Base-by-base conservation (phyloP, 108 stramenopile species). In the Cyclotella cryptica region DNA sequence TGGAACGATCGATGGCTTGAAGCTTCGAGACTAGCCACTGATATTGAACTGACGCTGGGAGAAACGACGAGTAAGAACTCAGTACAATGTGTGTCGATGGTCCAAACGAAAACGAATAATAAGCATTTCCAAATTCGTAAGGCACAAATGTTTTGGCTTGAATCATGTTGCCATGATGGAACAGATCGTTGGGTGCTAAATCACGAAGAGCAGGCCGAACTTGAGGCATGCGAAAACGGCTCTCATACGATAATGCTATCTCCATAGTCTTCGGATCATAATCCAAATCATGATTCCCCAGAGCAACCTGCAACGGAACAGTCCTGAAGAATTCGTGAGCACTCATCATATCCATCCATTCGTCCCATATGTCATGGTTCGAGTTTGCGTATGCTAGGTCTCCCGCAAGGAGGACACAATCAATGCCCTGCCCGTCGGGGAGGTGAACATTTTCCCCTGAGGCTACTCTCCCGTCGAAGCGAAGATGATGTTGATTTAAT, bases 271-370 rank as follows among this genome's bases (percentile, higher is more conserved):
- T 54, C 27, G 78, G 78, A 54, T 84, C 63, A 41, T 81, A 82
- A 61, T 93, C 96, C 80, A 97, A 88, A 57, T 97, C 93, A 66
- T 94, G 93, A 82, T 96, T 96, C 8, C 95, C 95, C 5, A 89
- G 78, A 13, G 88, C 86, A 39, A 90, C 79, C 61, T 87, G 84
- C 64, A 88, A 66, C 5, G 93, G 93, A 24, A 90, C 70, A 22
- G 85, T 47, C 27, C 73, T 78, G 59, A 90, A 86, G 51, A 87
- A 65, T 19, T 63, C n/a, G 54, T 76, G 81, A 45, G 84, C 86
- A 53, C 92, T 90, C 68, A 92, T 72, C 75, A 95, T 86, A 67
- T 92, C 88, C 72, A 92, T 89, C 72, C 89, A 96, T 27, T 86
- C 92, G 68, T 96, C 96, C 96, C 96, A 96, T 40, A 78, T 77